Evolutionary conservation across 352 stramenopile species (phyloP), one percentile per base, ranked within the genome.

Genomic region (Pythium myriotylum): DNA sequence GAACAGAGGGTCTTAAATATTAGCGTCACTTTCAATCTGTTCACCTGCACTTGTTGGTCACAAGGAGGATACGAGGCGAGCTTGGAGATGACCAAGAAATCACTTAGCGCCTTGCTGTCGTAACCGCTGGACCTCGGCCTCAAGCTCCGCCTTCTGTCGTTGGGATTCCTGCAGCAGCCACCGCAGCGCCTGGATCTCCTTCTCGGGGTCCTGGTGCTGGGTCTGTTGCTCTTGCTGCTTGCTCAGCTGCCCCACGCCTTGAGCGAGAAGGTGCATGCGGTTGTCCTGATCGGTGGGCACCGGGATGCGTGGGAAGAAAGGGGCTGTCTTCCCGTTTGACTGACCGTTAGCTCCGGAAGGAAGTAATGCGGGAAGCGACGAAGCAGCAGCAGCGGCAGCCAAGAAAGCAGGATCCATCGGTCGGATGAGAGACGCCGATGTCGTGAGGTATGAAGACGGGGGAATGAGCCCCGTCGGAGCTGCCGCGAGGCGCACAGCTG

Each of bases 91-190:
- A 26, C 52, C 8, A 19, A 20, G 40, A 33, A 8, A 1, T 65
- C 6, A 57, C 58, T 65, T 53, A 33, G 54, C 48, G 29, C 58
- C 48, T 52, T 89, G 73, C n/a, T 77, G 67, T 23, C 79, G 79
- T 60, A 94, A 60, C n/a, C 72, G 79, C 49, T 86, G 70, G n/a
- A 93, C 73, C 60, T 93, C 82, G 43, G 50, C 66, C 49, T 85
- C 75, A 2, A 93, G 72, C 55, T 81, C 72, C 26, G 68, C 54
- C 48, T 91, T 91, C 42, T 94, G 78, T 43, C 87, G 76, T 63
- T 91, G 77, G n/a, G 79, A 77, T 59, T 91, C 77, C 39, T 89
- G 74, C 45, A 94, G 65, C 60, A 89, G 62, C 76, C 77, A 84
- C 29, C 76, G 79, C 54, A 91, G 63, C 55, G 69, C 72, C 62